These are phyloP conservation scores for Lentinula sp. DNA, from an alignment of 768 basidiomycete species.

Conservation along the genomic window DNA sequence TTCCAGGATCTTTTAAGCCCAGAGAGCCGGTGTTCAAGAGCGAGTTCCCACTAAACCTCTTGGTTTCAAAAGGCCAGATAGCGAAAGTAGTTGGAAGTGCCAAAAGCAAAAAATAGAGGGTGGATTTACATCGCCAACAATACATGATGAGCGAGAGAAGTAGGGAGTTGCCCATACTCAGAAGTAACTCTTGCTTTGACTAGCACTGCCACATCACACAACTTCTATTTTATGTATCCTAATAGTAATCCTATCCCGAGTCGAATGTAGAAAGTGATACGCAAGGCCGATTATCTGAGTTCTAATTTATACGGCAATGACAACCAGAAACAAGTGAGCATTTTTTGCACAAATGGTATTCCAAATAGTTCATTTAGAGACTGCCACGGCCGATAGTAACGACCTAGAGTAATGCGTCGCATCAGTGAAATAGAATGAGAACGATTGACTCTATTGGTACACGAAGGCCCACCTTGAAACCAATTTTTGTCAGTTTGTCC, in stretches of 20 bases:
- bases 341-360: not conserved
- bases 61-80: conserved; percentile 84
- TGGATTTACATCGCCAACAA: not conserved
- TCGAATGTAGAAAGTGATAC: not conserved
- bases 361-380: not conserved
- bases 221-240: no score
- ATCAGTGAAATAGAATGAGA: not conserved
- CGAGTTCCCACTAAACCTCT: conserved; percentile 77
- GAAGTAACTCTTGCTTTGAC: not conserved
- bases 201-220: not conserved
- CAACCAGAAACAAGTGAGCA: not conserved
- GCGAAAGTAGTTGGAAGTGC: conserved; percentile 11
- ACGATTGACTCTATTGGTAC: not conserved
- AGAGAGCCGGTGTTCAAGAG: conserved; percentile 75
- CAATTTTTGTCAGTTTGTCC: conserved; percentile 73
- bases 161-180: no score
- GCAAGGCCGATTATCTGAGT: not conserved
- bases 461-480: conserved; percentile 66
- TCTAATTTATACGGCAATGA: not conserved
- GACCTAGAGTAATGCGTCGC: not conserved
- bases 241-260: not conserved
- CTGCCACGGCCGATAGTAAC: not conserved
- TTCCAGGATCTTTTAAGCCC: conserved; percentile 66
- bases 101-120: not conserved
- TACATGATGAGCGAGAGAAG: not conserved